Evolutionary conservation across 306 rosid species (phyloP).

Genomic region (Morella rubra): DNA sequence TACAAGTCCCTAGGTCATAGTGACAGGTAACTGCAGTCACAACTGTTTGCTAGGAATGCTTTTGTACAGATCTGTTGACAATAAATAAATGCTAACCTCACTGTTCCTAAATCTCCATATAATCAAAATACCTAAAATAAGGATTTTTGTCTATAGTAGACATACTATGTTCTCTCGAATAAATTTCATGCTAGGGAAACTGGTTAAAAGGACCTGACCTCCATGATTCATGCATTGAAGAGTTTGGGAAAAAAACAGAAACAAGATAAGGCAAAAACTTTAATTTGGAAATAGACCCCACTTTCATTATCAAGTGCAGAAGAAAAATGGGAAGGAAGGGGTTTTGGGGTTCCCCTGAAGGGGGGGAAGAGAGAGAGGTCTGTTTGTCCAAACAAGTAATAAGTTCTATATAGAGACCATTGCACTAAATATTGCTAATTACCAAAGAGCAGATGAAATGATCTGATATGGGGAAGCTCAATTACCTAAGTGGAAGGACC

Average conservation of each 20-base stretch:
- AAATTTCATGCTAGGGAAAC: too few relatives aligned
- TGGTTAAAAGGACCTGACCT: too few relatives aligned
- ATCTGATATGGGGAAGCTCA: conserved; percentile 3
- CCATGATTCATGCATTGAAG: too few relatives aligned
- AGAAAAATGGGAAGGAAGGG: neutral
- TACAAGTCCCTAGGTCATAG: neutral
- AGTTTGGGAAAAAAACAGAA: too few relatives aligned
- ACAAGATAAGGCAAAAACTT: too few relatives aligned
- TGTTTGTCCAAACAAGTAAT: neutral
- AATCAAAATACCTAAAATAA: too few relatives aligned
- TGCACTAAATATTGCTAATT: neutral
- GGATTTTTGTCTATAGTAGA: too few relatives aligned
- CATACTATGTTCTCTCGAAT: too few relatives aligned
- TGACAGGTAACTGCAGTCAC: neutral
- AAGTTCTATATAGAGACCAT: neutral
- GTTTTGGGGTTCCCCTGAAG: neutral
- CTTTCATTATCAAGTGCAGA: neutral
- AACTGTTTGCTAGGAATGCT: neutral
- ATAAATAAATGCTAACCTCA: neutral
- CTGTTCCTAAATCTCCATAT: neutral
- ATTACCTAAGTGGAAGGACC: conserved; percentile 69
- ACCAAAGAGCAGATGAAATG: neutral
- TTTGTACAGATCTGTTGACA: neutral
- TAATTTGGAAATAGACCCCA: too few relatives aligned
- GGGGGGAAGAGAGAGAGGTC: neutral